phyloP scores from a whole-genome alignment of 2,329 filamentous ascomycete genomes.

The Penicillium sp. region DNA sequence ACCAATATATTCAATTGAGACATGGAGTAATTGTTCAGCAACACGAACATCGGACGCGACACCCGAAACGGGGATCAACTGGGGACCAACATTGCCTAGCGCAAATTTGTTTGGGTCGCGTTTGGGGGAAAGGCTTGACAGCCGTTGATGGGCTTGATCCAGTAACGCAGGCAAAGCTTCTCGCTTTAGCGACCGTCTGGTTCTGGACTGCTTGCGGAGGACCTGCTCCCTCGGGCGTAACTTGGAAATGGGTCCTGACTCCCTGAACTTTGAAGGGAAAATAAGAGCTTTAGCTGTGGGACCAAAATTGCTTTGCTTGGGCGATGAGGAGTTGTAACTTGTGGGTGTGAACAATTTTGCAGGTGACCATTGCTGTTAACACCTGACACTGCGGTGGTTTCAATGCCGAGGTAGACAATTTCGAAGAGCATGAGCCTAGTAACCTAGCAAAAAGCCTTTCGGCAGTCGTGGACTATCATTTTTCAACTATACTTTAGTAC shows the following conservation, averaged over 20 bases:
- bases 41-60: neutral
- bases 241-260: neutral
- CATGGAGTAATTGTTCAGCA: neutral
- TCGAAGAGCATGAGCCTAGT: neutral
- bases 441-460: neutral
- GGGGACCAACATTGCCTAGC: slow-evolving; percentile 14
- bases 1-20: no score
- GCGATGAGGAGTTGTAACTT: neutral
- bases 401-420: neutral
- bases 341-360: neutral
- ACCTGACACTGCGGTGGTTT: neutral
- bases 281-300: neutral
- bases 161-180: slow-evolving; percentile 18
- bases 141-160: slow-evolving; percentile 21
- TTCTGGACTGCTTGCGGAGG: slow-evolving; percentile 8
- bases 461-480: neutral
- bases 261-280: neutral
- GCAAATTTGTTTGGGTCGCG: slow-evolving; percentile 12
- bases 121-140: slow-evolving; percentile 20
- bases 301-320: neutral
- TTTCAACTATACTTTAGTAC: neutral
- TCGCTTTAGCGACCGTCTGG: neutral
- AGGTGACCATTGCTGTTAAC: neutral
- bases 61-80: slow-evolving; percentile 2
- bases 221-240: slow-evolving; percentile 12